Evolutionary conservation across 345 rosid species (phyloP), one percentile per base, ranked within the genome.

Genomic region (Hypericum androsaemum): DNA sequence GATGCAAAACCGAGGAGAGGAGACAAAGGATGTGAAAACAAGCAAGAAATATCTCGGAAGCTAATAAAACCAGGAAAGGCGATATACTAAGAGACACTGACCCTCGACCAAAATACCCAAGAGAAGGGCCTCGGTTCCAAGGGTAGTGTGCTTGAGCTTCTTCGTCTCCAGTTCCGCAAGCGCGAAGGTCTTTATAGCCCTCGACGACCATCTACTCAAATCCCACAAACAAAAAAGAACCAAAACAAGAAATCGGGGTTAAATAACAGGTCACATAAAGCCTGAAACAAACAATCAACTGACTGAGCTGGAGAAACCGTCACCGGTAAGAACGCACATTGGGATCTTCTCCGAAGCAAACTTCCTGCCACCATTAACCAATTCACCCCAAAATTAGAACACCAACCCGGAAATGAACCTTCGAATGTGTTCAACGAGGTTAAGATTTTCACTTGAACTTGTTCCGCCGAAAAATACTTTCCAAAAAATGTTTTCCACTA

Each of bases 41-140:
- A n/a, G n/a, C n/a, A n/a, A n/a, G n/a, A n/a, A n/a, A n/a, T n/a
- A 22, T 22, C 32, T 22, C 32, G 10, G 47, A 5, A 50, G n/a
- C 6, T 12, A 28, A 52, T 13, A 7, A 9, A 39, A 12, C 14
- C 10, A 39, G 41, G 9, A 4, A 14, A n/a, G 0, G 22, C 5
- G 8, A 2, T 39, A n/a, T 10, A 41, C 35, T 48, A 40, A 35
- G 1, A 13, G 0, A 17, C 50, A 63, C 84, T 63, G 61, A 87
- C 98, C 96, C 77, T 87, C 96, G 13, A 87, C 82, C 65, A 87
- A 73, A 68, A 90, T 79, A 57, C 98, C 98, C 89, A 81, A 75
- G 12, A 90, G 77, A 71, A 90, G 76, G 6, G 88, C 76, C 75
- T 90, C 98, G 1, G 92, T 84, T 11, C 96, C 95, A 0, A 92